These are phyloP conservation scores for Sporobolomyces pararoseus DNA, from an alignment of 768 basidiomycete genomes.

Conservation along the genomic window DNA sequence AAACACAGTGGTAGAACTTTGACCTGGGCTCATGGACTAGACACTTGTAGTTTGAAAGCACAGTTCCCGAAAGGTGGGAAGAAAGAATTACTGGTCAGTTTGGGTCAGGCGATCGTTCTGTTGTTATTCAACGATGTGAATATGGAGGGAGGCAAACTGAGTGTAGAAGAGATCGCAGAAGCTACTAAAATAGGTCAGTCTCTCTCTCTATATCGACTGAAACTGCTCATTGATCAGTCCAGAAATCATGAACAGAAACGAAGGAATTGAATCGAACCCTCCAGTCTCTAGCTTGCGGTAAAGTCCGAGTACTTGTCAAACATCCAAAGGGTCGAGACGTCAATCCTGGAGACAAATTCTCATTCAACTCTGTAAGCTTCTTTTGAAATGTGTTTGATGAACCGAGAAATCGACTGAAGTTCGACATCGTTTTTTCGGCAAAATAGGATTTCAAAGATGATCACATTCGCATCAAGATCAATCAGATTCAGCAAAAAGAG, in stretches of 20 bases:
- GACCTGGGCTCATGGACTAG: constrained; percentile 81
- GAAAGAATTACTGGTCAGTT: constrained; percentile 84
- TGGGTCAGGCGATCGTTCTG: constrained; percentile 84
- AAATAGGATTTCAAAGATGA: constrained; percentile 69
- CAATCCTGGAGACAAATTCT: constrained; percentile 67
- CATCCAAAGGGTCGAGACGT: constrained; percentile 74
- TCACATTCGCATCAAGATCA: constrained; percentile 78
- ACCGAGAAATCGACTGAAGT: too few species aligned
- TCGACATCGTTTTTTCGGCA: too few species aligned
- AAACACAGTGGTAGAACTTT: constrained; percentile 74
- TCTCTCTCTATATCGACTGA: background rate
- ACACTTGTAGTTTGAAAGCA: constrained; percentile 71
- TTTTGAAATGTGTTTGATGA: too few species aligned
- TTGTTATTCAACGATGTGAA: constrained; percentile 72
- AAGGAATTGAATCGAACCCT: constrained; percentile 74
- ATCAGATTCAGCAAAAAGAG: constrained; percentile 90
- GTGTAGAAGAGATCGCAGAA: constrained; percentile 65
- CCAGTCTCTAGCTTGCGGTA: constrained; percentile 88
- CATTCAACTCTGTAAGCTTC: constrained; percentile 62
- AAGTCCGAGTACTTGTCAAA: constrained; percentile 81
- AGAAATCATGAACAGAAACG: constrained; percentile 60
- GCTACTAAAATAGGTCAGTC: constrained; percentile 68
- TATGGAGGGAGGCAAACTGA: constrained; percentile 52
- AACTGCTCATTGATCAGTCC: background rate
- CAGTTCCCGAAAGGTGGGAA: constrained; percentile 57